Base-by-base conservation (phyloP, 176 grass and related monocot genomes). In the Aegilops bicornis region DNA sequence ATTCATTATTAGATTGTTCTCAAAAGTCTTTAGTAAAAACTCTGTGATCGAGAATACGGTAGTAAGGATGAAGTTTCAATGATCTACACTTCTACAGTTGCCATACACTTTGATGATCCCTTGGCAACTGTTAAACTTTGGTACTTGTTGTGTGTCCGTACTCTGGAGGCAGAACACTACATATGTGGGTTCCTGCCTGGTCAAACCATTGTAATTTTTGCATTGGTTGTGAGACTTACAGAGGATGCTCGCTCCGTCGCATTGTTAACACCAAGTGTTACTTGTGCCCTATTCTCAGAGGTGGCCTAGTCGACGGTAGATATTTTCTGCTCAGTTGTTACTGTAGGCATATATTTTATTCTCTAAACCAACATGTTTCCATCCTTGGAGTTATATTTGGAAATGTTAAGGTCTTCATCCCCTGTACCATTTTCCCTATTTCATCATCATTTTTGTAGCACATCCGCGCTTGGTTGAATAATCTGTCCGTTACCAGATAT, bases 161-260 rank as follows among this genome's bases (percentile, higher is more conserved):
- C 40, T 29, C 75, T 60, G 22, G 20, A 58, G 68, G 22, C 75
- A 47, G 83, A 76, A 29, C 71, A 60, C 30, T 20, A 56, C 11
- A 76, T 19, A 25, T 64, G 65, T 3, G 32, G 32, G 25, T 79
- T 61, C 37, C 50, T 52, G 36, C 24, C 32, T 61, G 31, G 22
- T 81, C 69, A 81, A 82, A 64, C 23, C 8, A 23, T n/a, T 80
- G 45, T 8, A 90, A 40, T 12, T 73, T 66, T 54, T 27, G 61
- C 67, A 7, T n/a, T 7, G 74, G 61, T 61, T 25, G 8, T n/a
- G 16, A 12, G 31, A 20, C 37, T 73, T 84, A 5, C 2, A 61
- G 19, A 78, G 45, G 64, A 62, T 88, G 1, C 48, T 42, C 36
- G 0, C 36, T 42, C 36, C 77, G 62, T 50, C 13, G 43, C 29